A percentile compares a stretch with the other conserved stretches of the same genome.
These are phyloP conservation scores for Elaeis oleifera DNA, from an alignment of 202 grass and related monocot species.

Conservation along the genomic window DNA sequence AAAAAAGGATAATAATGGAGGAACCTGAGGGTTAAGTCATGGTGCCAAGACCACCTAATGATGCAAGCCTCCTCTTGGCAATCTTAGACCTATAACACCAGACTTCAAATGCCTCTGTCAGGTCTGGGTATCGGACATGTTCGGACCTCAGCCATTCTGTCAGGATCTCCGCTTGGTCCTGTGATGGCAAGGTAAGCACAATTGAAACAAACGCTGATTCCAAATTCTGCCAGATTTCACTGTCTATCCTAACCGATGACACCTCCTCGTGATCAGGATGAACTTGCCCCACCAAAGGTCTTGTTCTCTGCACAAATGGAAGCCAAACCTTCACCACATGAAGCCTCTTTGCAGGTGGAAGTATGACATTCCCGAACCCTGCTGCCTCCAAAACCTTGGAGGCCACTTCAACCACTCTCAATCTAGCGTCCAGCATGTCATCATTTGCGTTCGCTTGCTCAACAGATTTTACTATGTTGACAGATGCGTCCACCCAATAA, in stretches of 20 bases:
- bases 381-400: conserved; percentile 60
- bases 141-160: conserved; percentile 59
- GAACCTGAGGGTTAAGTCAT: too few relatives aligned
- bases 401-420: conserved; percentile 67
- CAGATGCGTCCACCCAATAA: conserved; percentile 51
- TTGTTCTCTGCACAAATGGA: conserved; percentile 37
- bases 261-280: conserved; percentile 11
- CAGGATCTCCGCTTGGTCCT: conserved; percentile 58
- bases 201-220: conserved; percentile 59
- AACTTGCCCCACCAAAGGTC: conserved; percentile 20
- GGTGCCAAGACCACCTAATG: conserved; percentile 14
- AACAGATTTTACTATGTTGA: conserved; percentile 25
- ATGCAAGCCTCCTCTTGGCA: conserved; percentile 43
- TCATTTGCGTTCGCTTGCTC: neutral
- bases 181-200: conserved; percentile 61
- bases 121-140: conserved; percentile 54
- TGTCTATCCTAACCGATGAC: conserved; percentile 35
- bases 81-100: conserved; percentile 88
- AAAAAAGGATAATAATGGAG: too few relatives aligned
- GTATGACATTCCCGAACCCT: conserved; percentile 54
- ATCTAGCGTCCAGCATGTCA: conserved; percentile 29
- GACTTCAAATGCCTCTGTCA: conserved; percentile 74
- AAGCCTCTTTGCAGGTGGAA: conserved; percentile 36
- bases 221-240: conserved; percentile 56
- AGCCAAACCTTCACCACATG: conserved; percentile 61